A percentile compares a stretch with the other conserved stretches of the same genome.
phyloP scores from a whole-genome alignment of 169 alveolate species.

The Toxoplasma gondii region DNA sequence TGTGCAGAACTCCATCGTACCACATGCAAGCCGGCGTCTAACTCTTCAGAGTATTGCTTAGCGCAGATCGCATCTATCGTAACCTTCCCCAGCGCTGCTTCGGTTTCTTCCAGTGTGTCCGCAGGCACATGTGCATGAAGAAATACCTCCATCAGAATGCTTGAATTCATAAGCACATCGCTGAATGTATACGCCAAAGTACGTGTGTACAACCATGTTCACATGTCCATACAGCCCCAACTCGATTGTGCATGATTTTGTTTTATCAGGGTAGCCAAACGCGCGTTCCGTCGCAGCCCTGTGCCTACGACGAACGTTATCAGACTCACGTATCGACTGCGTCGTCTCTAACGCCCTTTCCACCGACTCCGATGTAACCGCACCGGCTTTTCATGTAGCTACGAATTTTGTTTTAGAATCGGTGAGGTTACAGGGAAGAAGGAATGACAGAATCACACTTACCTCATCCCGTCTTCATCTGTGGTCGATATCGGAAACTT shows the following conservation, averaged over 20 bases:
- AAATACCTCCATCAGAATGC: no score
- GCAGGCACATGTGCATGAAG: no score
- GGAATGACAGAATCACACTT: background rate
- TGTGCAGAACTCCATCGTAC: background rate
- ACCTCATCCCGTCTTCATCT: background rate
- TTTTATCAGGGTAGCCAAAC: conserved; percentile 12
- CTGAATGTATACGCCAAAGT: no score
- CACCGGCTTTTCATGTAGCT: background rate
- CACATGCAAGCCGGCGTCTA: background rate
- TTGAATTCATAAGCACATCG: no score
- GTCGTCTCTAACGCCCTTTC: background rate
- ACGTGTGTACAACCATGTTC: no score
- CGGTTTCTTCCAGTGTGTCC: no score
- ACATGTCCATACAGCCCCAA: no score
- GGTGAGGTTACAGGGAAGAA: background rate
- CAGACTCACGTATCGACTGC: conserved; percentile 2
- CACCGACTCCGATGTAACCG: background rate
- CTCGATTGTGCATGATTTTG: no score
- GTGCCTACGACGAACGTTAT: background rate
- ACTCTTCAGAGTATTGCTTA: no score
- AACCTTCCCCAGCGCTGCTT: no score
- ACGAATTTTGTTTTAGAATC: no score
- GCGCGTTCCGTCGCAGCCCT: background rate
- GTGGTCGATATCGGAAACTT: no score
- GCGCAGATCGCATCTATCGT: background rate